A percentile compares a stretch with the other conserved stretches of the same genome.
Evolutionary conservation across 2,329 filamentous ascomycete species (phyloP).

Genomic region (Cladorrhinum sp.): DNA sequence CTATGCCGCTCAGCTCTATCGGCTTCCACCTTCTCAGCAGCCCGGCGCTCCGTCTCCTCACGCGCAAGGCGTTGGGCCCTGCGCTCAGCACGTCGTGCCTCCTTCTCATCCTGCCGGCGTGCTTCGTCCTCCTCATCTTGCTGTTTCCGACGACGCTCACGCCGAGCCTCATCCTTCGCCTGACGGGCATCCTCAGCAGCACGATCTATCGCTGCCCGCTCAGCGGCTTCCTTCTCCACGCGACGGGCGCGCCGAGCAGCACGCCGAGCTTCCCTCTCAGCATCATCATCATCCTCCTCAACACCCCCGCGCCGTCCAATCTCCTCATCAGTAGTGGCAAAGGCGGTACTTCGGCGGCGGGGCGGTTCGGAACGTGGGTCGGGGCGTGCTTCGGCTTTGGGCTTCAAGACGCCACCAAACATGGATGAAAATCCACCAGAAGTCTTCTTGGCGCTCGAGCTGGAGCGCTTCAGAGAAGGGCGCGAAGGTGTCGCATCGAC

Average conservation of each 20-base stretch:
- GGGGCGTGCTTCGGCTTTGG: constrained; percentile 22
- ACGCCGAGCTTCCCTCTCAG: constrained; percentile 48
- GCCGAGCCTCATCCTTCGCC: constrained; percentile 55
- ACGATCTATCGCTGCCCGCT: constrained; percentile 44
- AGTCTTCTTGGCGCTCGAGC: constrained; percentile 60
- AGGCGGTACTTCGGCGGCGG: constrained; percentile 48
- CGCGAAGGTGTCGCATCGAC: constrained; percentile 44
- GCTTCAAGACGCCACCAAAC: constrained; percentile 57
- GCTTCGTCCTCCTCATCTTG: constrained; percentile 55
- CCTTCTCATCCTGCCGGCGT: constrained; percentile 55
- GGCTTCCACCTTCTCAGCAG: constrained; percentile 46
- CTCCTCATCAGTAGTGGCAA: constrained; percentile 51
- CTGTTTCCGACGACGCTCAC: constrained; percentile 53
- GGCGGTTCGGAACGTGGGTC: constrained; percentile 40
- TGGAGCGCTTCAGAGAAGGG: constrained; percentile 56
- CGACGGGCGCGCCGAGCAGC: constrained; percentile 55
- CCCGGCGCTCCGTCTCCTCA: constrained; percentile 50
- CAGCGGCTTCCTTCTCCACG: constrained; percentile 52
- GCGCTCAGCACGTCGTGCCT: constrained; percentile 55
- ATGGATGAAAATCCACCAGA: constrained; percentile 55
- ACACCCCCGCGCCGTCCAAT: constrained; percentile 29
- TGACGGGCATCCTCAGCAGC: constrained; percentile 55
- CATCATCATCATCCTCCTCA: constrained; percentile 42
- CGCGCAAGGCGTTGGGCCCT: constrained; percentile 43
- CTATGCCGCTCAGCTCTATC: constrained; percentile 48